Evolutionary conservation across 371 early-diverging fungal genomes (phyloP).

Genomic region (Apophysomyces trapeziformis): DNA sequence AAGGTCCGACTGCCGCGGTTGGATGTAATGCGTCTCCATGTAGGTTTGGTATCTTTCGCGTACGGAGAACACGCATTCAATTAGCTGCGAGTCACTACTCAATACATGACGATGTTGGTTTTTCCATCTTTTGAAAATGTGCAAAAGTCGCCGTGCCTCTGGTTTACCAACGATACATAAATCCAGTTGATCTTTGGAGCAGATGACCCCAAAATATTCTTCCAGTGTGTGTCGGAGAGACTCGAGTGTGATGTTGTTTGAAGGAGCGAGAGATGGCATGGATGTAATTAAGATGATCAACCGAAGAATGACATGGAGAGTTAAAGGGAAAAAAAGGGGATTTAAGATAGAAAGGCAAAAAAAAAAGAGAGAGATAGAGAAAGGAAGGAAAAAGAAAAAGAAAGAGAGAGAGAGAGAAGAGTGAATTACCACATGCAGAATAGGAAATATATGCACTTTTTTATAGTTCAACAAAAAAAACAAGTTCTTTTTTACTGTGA

Average conservation of each 20-base stretch:
- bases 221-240: slow-evolving; percentile 15
- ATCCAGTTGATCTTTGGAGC: slow-evolving; percentile 36
- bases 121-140: slow-evolving; percentile 27
- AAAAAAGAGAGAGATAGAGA: not conserved
- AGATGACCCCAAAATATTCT: slow-evolving; percentile 29
- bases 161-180: slow-evolving; percentile 28
- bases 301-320: not conserved
- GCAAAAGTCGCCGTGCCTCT: slow-evolving; percentile 28
- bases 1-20: slow-evolving; percentile 19
- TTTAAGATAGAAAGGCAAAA: no score
- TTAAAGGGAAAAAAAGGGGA: not conserved
- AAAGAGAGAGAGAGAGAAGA: not conserved
- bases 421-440: not conserved
- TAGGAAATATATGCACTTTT: not conserved
- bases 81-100: slow-evolving; percentile 25
- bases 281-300: not conserved
- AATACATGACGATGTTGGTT: slow-evolving; percentile 18
- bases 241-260: not conserved
- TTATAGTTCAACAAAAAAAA: not conserved
- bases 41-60: slow-evolving; percentile 30
- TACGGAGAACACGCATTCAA: slow-evolving; percentile 29
- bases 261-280: not conserved
- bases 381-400: not conserved
- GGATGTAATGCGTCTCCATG: slow-evolving; percentile 27
- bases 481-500: slow-evolving; percentile 6